Conservation (phyloP, 371 early-diverging fungal species). For the Amoeboradix gromovi region DNA sequence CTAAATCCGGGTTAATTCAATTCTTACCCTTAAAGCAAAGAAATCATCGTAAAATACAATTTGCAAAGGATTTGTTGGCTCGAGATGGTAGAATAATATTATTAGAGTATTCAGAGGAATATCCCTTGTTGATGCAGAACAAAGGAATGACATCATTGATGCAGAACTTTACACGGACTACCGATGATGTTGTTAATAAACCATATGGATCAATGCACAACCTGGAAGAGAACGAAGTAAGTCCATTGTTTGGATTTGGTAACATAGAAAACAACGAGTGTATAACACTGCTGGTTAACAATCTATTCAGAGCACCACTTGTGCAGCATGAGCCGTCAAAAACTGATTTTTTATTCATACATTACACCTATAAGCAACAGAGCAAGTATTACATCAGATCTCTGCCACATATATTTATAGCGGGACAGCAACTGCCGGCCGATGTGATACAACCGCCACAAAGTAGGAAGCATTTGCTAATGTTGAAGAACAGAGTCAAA, state of each 20-base stretch:
- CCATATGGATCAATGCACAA: constrained; percentile 59
- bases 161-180: constrained; percentile 87
- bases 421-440: constrained; percentile 91
- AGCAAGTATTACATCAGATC: constrained; percentile 48
- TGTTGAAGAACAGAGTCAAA: constrained; percentile 69
- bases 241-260: constrained; percentile 89
- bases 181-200: constrained; percentile 42
- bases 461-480: constrained; percentile 73
- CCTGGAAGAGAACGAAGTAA: constrained; percentile 74
- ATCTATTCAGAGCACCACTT: constrained; percentile 82
- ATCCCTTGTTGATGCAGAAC: constrained; percentile 82
- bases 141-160: constrained; percentile 90
- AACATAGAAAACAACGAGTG: constrained; percentile 75
- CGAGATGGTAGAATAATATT: not conserved
- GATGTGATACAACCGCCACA: constrained; percentile 92
- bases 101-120: constrained; percentile 34
- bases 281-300: constrained; percentile 67
- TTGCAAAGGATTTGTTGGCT: not conserved
- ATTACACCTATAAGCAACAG: constrained; percentile 31
- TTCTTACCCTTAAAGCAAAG: not conserved
- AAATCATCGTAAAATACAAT: not conserved
- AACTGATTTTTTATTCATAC: constrained; percentile 60
- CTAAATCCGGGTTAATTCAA: not conserved
- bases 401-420: constrained; percentile 50
- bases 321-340: constrained; percentile 43